These are phyloP conservation scores for Paracoccidioides lutzii DNA, from an alignment of 2,329 filamentous ascomycete genomes.

Conservation along the genomic window DNA sequence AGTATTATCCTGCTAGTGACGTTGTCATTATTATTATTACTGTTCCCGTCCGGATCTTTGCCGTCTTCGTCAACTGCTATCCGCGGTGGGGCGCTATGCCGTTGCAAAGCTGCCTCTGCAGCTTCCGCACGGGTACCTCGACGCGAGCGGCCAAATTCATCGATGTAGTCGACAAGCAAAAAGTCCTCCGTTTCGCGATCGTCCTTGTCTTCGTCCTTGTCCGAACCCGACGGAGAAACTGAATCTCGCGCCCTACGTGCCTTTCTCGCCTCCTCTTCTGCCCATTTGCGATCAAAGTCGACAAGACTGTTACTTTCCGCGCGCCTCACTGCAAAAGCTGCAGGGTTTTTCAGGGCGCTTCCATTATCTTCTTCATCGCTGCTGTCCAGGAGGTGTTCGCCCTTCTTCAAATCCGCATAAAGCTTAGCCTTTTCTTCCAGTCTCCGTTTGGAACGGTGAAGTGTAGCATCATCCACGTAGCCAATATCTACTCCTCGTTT, in stretches of 20 bases:
- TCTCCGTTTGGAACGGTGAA: conserved; percentile 58
- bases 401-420: conserved; percentile 81
- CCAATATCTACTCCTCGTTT: conserved; percentile 49
- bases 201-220: conserved; percentile 26
- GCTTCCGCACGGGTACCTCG: conserved; percentile 58
- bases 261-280: conserved; percentile 44
- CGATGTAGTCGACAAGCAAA: conserved; percentile 71
- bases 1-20: conserved; percentile 14
- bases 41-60: not conserved
- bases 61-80: conserved; percentile 14
- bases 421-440: conserved; percentile 84
- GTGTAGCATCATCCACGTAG: conserved; percentile 42
- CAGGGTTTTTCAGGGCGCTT: conserved; percentile 16
- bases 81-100: not conserved
- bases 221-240: conserved; percentile 27
- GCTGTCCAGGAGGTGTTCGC: conserved; percentile 54
- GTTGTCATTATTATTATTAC: conserved; percentile 1
- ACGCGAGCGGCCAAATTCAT: conserved; percentile 82
- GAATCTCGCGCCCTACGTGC: conserved; percentile 12
- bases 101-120: conserved; percentile 45
- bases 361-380: conserved; percentile 21
- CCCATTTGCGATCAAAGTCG: conserved; percentile 96
- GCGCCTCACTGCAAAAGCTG: conserved; percentile 6
- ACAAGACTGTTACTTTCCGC: conserved; percentile 46
- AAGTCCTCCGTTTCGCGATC: conserved; percentile 33